Evolutionary conservation across 1,284 basidiomycete species (phyloP).

Genomic region (Wolfiporia cocos): DNA sequence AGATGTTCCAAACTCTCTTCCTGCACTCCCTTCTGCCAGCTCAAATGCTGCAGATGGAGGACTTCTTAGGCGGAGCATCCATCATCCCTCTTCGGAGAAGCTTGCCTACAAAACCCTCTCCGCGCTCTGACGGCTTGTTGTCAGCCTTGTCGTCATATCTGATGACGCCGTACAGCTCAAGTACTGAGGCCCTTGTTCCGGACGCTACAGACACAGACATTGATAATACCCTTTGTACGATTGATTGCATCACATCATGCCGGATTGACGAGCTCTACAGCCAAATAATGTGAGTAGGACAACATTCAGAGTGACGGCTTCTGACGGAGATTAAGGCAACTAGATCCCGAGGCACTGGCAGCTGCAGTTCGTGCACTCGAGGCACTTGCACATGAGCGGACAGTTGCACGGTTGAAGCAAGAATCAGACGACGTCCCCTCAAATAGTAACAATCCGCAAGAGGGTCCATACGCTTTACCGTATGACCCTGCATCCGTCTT

Average conservation of each 20-base stretch:
- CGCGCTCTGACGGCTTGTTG: slow-evolving; percentile 82
- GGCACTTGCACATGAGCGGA: slow-evolving; percentile 82
- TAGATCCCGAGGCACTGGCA: slow-evolving; percentile 74
- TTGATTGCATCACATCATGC: slow-evolving; percentile 94
- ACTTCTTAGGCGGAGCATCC: slow-evolving; percentile 86
- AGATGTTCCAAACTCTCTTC: slow-evolving; percentile 97
- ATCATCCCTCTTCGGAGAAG: slow-evolving; percentile 84
- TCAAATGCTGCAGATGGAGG: slow-evolving; percentile 93
- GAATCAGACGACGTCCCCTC: slow-evolving; percentile 49
- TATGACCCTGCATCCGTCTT: slow-evolving; percentile 96
- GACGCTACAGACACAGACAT: slow-evolving; percentile 86
- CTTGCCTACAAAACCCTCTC: slow-evolving; percentile 57
- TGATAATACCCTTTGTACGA: slow-evolving; percentile 91
- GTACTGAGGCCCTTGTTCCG: slow-evolving; percentile 68
- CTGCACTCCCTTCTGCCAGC: slow-evolving; percentile 86
- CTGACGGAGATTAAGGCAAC: slow-evolving; percentile 41
- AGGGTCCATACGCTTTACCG: slow-evolving; percentile 51
- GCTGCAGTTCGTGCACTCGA: slow-evolving; percentile 86
- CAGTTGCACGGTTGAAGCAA: slow-evolving; percentile 68
- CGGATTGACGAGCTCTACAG: slow-evolving; percentile 91
- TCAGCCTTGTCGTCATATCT: slow-evolving; percentile 96
- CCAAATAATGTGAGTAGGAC: slow-evolving; percentile 74
- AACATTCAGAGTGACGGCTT: background rate
- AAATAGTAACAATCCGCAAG: slow-evolving; percentile 27
- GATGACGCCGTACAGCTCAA: slow-evolving; percentile 86